Evolutionary conservation across 139 green algal species (phyloP), one percentile per base, ranked within the genome.

Genomic region (Nannochloris sp.): DNA sequence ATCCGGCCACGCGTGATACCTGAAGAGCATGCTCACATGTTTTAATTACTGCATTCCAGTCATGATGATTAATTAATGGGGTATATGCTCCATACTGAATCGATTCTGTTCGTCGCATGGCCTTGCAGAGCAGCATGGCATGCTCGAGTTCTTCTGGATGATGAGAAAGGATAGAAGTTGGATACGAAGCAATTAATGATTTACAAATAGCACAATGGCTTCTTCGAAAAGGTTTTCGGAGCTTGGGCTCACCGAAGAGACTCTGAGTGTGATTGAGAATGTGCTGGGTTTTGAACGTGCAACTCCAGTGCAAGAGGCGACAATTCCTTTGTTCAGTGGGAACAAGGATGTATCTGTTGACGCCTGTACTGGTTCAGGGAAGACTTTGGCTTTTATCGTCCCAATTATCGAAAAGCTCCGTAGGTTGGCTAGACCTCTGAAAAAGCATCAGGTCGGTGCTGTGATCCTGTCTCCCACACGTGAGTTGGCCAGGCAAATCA

Each of bases 321-420:
- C 80, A 3, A 95, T 99, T 23, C 91, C 91, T 0, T 59, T 99
- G 44, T 89, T 99, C 8, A 74, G 67, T 27, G 81, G 79, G 10
- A 85, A 99, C 80, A 96, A 96, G 66, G 93, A 99, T 67, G 93
- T 99, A 2, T 80, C 83, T 6, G 93, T 98, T 14, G 92, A 98
- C 24, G 93, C 93, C 1, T 87, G 76, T 71, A 99, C 93, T 1
- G 93, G 93, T n/a, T 92, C 79, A 11, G 93, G 93, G 10, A 99
- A 99, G 72, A 99, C 93, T 0, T 78, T 99, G 7, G 92, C 93
- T 1, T 99, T 98, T 59, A 69, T 99, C 3, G 56, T 99, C 18
- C 93, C 93, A 4, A 67, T 96, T 0, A 68, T 95, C 8, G 92
- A 99, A 62, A 89, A 87, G 19, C 66, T 99, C 24, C 37, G 80